Conservation (phyloP, 768 basidiomycete species). For the Pholiota molesta region DNA sequence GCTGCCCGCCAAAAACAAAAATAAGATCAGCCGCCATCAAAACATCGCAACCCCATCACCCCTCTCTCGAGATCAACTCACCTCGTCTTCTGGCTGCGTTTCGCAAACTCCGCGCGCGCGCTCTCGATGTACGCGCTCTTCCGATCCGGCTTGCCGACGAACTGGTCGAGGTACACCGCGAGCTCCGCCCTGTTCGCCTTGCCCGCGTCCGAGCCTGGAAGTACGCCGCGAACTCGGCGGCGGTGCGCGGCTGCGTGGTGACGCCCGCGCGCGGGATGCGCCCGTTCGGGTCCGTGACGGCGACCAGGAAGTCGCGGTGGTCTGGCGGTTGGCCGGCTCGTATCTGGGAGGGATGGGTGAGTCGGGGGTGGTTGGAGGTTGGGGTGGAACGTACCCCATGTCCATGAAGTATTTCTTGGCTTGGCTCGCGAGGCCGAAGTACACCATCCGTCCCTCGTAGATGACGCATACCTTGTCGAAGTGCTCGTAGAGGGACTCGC, state of each 20-base stretch:
- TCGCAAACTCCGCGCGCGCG: conserved; percentile 54
- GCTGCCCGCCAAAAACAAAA: conserved; percentile 32
- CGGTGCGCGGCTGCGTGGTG: conserved; percentile 50
- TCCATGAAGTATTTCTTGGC: conserved; percentile 75
- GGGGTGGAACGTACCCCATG: conserved; percentile 40
- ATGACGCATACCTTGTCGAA: conserved; percentile 87
- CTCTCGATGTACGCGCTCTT: conserved; percentile 48
- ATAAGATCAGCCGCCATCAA: neutral
- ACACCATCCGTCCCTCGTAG: conserved; percentile 73
- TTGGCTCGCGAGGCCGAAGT: conserved; percentile 67
- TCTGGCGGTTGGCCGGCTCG: conserved; percentile 63
- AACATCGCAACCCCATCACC: neutral
- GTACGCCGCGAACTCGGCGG: conserved; percentile 58
- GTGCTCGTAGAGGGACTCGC: conserved; percentile 61
- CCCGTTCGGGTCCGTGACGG: conserved; percentile 62
- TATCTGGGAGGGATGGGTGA: conserved; percentile 35
- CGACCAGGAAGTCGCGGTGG: conserved; percentile 68
- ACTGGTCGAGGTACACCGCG: conserved; percentile 43
- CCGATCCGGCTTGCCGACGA: conserved; percentile 46
- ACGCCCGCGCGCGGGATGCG: conserved; percentile 52
- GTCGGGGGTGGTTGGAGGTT: neutral
- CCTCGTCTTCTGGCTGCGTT: conserved; percentile 40
- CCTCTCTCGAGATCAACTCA: no score
- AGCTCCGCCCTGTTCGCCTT: conserved; percentile 48
- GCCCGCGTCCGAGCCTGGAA: conserved; percentile 45